A percentile compares a stretch with the other conserved stretches of the same genome.
Evolutionary conservation across 83 land plant species (phyloP).

Genomic region (Thuja plicata): DNA sequence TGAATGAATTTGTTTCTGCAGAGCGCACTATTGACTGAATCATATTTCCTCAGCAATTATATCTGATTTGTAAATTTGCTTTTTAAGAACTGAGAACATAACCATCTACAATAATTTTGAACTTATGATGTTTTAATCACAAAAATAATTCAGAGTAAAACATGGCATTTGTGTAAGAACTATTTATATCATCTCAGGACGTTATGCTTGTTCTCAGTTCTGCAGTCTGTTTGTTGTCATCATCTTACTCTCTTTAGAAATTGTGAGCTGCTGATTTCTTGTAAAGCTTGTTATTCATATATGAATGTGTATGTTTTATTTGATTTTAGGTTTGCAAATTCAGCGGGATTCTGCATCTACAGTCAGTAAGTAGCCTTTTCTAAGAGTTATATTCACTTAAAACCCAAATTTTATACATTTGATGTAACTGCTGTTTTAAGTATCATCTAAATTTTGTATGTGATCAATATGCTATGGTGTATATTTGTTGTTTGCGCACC

Average conservation of each 20-base stretch:
- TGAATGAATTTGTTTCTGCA: background rate
- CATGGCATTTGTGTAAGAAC: background rate
- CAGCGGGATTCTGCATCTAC: constrained; percentile 37
- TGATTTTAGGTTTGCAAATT: constrained; percentile 52
- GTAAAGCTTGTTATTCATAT: background rate
- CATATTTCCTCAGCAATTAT: background rate
- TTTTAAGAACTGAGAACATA: background rate
- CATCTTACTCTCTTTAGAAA: background rate
- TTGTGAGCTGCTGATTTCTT: background rate
- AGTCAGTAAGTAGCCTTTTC: constrained; percentile 33
- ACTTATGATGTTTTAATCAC: background rate
- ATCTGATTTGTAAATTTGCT: background rate
- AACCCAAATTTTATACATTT: background rate
- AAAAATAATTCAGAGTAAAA: background rate
- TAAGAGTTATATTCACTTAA: background rate
- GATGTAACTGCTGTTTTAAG: background rate
- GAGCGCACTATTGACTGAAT: background rate
- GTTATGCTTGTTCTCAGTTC: background rate
- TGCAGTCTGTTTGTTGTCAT: background rate
- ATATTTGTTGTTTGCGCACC: background rate
- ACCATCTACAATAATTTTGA: background rate
- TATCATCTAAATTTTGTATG: background rate
- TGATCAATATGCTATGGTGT: background rate
- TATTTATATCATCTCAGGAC: background rate
- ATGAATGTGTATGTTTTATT: background rate